Conservation (phyloP, 768 basidiomycete species). For the Gautieria morchelliformis region DNA sequence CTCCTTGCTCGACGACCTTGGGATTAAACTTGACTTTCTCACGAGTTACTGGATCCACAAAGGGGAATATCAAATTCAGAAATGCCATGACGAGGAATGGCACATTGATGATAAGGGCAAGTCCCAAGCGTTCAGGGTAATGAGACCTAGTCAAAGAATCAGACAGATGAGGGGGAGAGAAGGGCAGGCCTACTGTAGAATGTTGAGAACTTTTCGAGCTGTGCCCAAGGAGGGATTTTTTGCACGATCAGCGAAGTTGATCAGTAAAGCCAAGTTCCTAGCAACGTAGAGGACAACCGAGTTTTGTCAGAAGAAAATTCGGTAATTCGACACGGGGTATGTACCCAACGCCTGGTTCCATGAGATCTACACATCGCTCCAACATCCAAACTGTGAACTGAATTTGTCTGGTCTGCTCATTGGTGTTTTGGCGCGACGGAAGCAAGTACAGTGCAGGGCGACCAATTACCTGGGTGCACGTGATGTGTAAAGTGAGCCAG, state of each 20-base stretch:
- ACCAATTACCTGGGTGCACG: conserved; percentile 24
- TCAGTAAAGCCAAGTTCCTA: conserved; percentile 61
- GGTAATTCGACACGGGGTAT: conserved; percentile 15
- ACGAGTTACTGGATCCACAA: conserved; percentile 77
- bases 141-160: conserved; percentile 52
- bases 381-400: conserved; percentile 69
- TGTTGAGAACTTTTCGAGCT: conserved; percentile 25
- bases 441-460: conserved; percentile 64
- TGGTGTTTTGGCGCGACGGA: conserved; percentile 69
- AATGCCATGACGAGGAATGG: conserved; percentile 70
- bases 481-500: background rate
- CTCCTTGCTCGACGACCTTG: conserved; percentile 47
- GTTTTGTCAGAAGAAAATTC: background rate
- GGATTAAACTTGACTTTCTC: conserved; percentile 72
- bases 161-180: conserved; percentile 33
- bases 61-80: conserved; percentile 68
- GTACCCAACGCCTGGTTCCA: conserved; percentile 76
- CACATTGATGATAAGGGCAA: conserved; percentile 66
- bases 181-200: conserved; percentile 15
- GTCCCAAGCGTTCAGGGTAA: conserved; percentile 80
- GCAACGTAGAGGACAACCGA: background rate
- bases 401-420: conserved; percentile 56
- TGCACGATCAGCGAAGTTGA: conserved; percentile 67
- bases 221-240: conserved; percentile 41
- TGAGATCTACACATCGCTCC: conserved; percentile 67